These are phyloP conservation scores for Peronospora tabacina DNA, from an alignment of 352 stramenopile genomes.

Conservation along the genomic window DNA sequence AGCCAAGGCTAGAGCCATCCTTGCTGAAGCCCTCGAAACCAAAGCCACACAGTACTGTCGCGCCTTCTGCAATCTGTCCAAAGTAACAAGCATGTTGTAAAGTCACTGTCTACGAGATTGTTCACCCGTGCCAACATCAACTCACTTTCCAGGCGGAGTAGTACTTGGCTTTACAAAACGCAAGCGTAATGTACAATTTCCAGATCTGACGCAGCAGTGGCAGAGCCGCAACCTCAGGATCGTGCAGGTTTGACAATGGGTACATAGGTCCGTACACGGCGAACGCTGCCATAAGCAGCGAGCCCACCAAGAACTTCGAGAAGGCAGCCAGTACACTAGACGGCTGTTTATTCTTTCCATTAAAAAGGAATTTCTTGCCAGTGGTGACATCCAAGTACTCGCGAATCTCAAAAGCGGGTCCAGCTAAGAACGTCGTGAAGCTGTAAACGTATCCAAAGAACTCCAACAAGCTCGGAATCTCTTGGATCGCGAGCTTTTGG, in stretches of 20 bases:
- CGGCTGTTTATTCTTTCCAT: constrained; percentile 39
- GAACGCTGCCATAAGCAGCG: constrained; percentile 51
- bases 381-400: constrained; percentile 85
- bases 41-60: constrained; percentile 74
- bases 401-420: constrained; percentile 92
- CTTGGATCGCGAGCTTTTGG: constrained; percentile 57
- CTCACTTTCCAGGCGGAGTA: constrained; percentile 94
- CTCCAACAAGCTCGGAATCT: constrained; percentile 88
- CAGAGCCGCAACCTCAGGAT: constrained; percentile 34
- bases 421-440: constrained; percentile 93
- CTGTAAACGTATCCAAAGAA: constrained; percentile 96
- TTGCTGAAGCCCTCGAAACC: constrained; percentile 93
- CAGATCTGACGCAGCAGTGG: constrained; percentile 54
- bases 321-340: constrained; percentile 67
- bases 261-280: constrained; percentile 43
- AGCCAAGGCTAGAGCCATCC: constrained; percentile 83
- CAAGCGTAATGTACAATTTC: constrained; percentile 87
- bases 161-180: constrained; percentile 92
- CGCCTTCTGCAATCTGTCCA: constrained; percentile 53
- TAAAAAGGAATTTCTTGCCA: constrained; percentile 47
- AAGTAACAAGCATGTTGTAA: constrained; percentile 2
- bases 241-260: constrained; percentile 46
- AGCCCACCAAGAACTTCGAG: constrained; percentile 67
- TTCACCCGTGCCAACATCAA: background rate
- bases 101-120: background rate